Evolutionary conservation across 176 grass and related monocot species (phyloP).

Genomic region (Oryza coarctata): DNA sequence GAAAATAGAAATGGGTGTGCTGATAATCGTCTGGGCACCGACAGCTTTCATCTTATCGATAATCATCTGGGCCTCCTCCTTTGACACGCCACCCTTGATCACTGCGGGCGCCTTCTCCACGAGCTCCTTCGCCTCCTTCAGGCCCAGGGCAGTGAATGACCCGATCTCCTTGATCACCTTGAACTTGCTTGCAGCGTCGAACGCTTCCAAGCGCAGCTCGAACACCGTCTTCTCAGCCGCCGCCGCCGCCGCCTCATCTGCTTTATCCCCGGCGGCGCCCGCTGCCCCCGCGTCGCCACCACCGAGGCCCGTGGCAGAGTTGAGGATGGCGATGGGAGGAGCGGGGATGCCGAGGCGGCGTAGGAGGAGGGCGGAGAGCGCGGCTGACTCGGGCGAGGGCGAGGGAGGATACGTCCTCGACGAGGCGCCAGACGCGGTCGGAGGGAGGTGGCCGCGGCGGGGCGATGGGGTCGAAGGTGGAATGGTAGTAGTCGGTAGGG

Average conservation of each 20-base stretch:
- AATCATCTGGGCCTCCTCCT: constrained; percentile 80
- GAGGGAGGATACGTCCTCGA: constrained; percentile 78
- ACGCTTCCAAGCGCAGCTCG: constrained; percentile 77
- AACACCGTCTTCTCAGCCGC: constrained; percentile 91
- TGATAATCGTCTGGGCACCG: constrained; percentile 79
- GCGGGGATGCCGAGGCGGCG: constrained; percentile 52
- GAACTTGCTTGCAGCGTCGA: constrained; percentile 88
- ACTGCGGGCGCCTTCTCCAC: constrained; percentile 84
- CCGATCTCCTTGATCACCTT: constrained; percentile 99
- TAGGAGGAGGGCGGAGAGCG: constrained; percentile 66
- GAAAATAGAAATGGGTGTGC: not conserved
- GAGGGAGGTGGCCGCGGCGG: constrained; percentile 60
- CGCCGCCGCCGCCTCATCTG: constrained; percentile 49
- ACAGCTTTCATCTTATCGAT: constrained; percentile 91
- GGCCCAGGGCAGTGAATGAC: constrained; percentile 76
- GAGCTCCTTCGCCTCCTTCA: constrained; percentile 98
- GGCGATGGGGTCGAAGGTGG: constrained; percentile 62
- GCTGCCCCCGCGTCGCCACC: constrained; percentile 27
- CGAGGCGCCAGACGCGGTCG: constrained; percentile 93
- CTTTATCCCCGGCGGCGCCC: constrained; percentile 30
- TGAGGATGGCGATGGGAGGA: constrained; percentile 72
- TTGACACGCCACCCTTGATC: constrained; percentile 77
- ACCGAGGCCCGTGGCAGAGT: constrained; percentile 62
- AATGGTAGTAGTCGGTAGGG: constrained; percentile 65
- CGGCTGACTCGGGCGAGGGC: constrained; percentile 57